Percentiles rank a stretch among this genome's conserved stretches.
Evolutionary conservation across 1,284 basidiomycete genomes (phyloP).

Genomic region (Ceratobasidium sp.): DNA sequence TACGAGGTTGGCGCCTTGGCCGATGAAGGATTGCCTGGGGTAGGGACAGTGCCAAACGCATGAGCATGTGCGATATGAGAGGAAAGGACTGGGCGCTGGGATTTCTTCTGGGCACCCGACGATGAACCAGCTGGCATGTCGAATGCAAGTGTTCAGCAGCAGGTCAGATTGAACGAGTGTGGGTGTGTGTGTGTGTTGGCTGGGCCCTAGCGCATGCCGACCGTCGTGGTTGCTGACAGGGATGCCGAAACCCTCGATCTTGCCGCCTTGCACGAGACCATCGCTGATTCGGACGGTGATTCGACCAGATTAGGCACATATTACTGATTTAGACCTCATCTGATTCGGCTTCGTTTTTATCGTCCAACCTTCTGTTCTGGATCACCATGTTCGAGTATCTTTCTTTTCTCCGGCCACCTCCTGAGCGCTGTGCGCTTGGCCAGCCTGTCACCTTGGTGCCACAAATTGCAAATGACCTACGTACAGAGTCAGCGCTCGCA

Average conservation of each 20-base stretch:
- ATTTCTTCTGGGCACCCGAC: constrained; percentile 8
- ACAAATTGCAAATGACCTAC: constrained; percentile 83
- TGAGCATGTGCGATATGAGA: constrained; percentile 36
- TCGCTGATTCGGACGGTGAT: constrained; percentile 21
- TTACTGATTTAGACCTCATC: background rate
- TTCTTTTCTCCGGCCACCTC: constrained; percentile 83
- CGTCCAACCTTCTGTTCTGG: background rate
- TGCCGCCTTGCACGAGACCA: constrained; percentile 15
- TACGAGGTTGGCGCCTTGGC: constrained; percentile 17
- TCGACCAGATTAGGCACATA: constrained; percentile 7
- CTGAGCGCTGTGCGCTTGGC: constrained; percentile 59
- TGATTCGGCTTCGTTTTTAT: background rate
- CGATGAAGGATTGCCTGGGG: constrained; percentile 14
- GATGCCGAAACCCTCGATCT: constrained; percentile 14
- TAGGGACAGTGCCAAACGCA: constrained; percentile 28
- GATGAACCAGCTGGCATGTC: constrained; percentile 20
- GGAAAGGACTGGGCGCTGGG: constrained; percentile 29
- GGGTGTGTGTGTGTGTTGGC: background rate
- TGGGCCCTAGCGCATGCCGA: constrained; percentile 13
- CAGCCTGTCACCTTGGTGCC: constrained; percentile 70
- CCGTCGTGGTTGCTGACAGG: constrained; percentile 13
- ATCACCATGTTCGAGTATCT: constrained; percentile 79
- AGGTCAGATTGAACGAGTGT: background rate
- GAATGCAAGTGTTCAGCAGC: background rate
- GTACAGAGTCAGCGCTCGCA: constrained; percentile 67